phyloP scores from a whole-genome alignment of 2,329 filamentous ascomycete species.

The Cryphonectria nitschkei region DNA sequence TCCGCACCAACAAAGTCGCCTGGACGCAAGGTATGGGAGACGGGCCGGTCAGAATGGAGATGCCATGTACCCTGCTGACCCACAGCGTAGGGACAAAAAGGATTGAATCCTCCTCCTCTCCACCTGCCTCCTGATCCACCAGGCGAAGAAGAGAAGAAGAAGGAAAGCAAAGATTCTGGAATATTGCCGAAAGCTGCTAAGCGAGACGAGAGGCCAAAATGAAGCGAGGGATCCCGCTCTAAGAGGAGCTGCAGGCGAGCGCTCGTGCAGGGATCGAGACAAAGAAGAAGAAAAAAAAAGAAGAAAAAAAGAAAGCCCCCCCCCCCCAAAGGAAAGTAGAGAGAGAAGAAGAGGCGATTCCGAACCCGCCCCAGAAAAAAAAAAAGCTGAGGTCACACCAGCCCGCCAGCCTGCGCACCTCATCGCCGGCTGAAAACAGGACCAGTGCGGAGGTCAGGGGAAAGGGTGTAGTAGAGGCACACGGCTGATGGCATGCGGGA shows the following conservation, averaged over 20 bases:
- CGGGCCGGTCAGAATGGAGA: slow-evolving; percentile 19
- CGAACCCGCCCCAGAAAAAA: neutral
- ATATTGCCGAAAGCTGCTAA: slow-evolving; percentile 27
- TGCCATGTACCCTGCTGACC: slow-evolving; percentile 17
- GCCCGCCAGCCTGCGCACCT: neutral
- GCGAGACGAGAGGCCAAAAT: slow-evolving; percentile 27
- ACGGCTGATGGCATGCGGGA: neutral
- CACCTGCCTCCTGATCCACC: slow-evolving; percentile 5
- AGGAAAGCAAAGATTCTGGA: slow-evolving; percentile 26
- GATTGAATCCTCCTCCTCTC: neutral
- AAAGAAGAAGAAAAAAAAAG: neutral
- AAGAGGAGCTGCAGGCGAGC: neutral
- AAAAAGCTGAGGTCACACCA: slow-evolving; percentile 7
- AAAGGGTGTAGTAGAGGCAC: neutral
- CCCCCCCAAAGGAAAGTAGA: neutral
- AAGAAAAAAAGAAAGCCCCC: too few species aligned
- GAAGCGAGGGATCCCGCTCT: slow-evolving; percentile 14
- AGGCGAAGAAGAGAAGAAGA: neutral
- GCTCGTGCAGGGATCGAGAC: slow-evolving; percentile 1
- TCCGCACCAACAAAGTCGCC: slow-evolving; percentile 15
- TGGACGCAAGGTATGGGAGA: slow-evolving; percentile 9
- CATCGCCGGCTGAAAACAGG: slow-evolving; percentile 8
- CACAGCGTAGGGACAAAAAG: neutral
- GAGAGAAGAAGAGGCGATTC: neutral
- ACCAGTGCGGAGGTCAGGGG: neutral